phyloP scores from a whole-genome alignment of 768 basidiomycete species.

The Leccinum broughii region DNA sequence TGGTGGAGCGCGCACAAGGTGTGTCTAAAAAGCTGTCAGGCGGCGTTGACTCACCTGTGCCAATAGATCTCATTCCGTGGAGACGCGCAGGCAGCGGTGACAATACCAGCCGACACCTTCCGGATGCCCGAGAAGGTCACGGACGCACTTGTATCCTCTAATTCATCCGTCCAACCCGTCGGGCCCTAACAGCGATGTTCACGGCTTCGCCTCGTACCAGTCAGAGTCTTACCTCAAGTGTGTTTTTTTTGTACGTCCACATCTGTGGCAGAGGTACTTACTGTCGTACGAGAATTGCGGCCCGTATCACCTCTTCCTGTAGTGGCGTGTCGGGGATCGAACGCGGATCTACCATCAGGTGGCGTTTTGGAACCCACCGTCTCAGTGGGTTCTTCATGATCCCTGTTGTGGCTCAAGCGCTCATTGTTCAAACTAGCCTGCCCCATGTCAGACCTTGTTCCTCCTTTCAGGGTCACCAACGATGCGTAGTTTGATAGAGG shows the following conservation, averaged over 20 bases:
- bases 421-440: background rate
- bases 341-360: constrained; percentile 14
- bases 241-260: background rate
- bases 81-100: constrained; percentile 3
- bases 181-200: constrained; percentile 6
- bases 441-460: background rate
- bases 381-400: constrained; percentile 15
- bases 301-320: constrained; percentile 12
- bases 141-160: constrained; percentile 3
- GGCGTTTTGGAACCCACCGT: constrained; percentile 12
- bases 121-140: constrained; percentile 4
- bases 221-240: constrained; percentile 8
- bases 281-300: constrained; percentile 11
- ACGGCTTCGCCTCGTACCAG: constrained; percentile 8
- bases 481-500: background rate
- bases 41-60: background rate
- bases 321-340: constrained; percentile 8
- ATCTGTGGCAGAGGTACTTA: constrained; percentile 9
- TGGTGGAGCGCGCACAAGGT: background rate
- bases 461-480: constrained; percentile 2
- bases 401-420: constrained; percentile 7
- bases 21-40: background rate
- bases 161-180: constrained; percentile 3
- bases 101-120: background rate
- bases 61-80: constrained; percentile 8